Percentiles rank a stretch among this genome's conserved stretches.
Conservation (phyloP, 2,329 filamentous ascomycete species). For the Xylariomycetidae sp. region DNA sequence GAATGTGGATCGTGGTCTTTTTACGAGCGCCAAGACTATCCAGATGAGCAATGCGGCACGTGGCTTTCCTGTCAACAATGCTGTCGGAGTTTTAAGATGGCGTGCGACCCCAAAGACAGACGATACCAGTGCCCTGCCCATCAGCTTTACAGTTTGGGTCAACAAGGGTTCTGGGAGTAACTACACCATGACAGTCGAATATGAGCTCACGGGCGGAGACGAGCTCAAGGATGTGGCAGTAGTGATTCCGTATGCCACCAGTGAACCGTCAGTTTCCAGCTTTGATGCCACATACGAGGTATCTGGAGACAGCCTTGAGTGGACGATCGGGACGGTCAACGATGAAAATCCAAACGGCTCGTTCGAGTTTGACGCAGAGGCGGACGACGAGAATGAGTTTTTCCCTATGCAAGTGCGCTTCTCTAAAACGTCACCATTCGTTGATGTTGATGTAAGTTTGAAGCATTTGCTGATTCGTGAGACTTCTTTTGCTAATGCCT, state of each 20-base stretch:
- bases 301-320: constrained; percentile 86
- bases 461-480: not conserved
- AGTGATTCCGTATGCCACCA: constrained; percentile 77
- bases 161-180: constrained; percentile 78
- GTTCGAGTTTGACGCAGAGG: constrained; percentile 93
- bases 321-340: constrained; percentile 84
- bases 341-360: constrained; percentile 77
- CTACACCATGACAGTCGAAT: constrained; percentile 90
- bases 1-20: constrained; percentile 87
- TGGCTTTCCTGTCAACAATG: constrained; percentile 91
- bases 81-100: constrained; percentile 91
- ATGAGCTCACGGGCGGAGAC: constrained; percentile 82
- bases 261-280: constrained; percentile 84
- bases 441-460: constrained; percentile 87
- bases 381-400: constrained; percentile 86
- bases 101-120: constrained; percentile 77
- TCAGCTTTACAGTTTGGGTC: constrained; percentile 97
- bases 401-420: constrained; percentile 96
- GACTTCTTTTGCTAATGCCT: constrained; percentile 18
- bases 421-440: constrained; percentile 77
- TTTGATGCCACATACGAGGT: constrained; percentile 95
- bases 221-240: constrained; percentile 79
- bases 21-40: constrained; percentile 76
- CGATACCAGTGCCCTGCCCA: constrained; percentile 75
- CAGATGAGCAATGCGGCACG: constrained; percentile 85